A percentile compares a stretch with the other conserved stretches of the same genome.
phyloP scores from a whole-genome alignment of 2,329 filamentous ascomycete species.

The Didymella glomerata region DNA sequence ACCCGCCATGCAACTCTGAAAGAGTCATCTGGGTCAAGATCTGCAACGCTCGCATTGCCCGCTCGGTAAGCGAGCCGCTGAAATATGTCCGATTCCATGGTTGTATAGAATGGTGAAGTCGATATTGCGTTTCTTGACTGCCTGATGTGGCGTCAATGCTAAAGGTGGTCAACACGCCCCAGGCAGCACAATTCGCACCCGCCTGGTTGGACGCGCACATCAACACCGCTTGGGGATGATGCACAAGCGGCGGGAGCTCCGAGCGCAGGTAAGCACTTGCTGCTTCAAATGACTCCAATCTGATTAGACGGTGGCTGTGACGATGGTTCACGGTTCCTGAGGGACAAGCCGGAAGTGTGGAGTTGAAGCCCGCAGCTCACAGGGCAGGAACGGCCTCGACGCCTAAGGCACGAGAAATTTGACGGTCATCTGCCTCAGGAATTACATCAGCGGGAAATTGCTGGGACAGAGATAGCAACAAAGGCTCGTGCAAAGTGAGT shows the following conservation, averaged over 20 bases:
- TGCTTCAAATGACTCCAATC: conserved; percentile 29
- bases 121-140: conserved; percentile 25
- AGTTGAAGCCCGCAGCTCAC: conserved; percentile 25
- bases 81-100: conserved; percentile 11
- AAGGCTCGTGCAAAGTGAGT: conserved; percentile 29
- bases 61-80: conserved; percentile 2
- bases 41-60: conserved; percentile 15
- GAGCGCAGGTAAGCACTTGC: conserved; percentile 29
- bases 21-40: conserved; percentile 11
- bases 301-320: conserved; percentile 44
- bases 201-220: conserved; percentile 39
- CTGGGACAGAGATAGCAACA: conserved; percentile 31
- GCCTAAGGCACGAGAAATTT: conserved; percentile 34
- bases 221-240: conserved; percentile 27
- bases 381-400: conserved; percentile 28
- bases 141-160: conserved; percentile 14
- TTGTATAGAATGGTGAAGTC: conserved; percentile 11
- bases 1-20: conserved; percentile 5
- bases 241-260: conserved; percentile 30
- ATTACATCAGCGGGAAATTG: conserved; percentile 33
- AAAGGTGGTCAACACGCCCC: conserved; percentile 30
- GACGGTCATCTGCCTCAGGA: conserved; percentile 44
- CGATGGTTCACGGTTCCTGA: conserved; percentile 16
- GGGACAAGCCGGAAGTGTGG: conserved; percentile 40
- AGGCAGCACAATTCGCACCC: conserved; percentile 44